These are phyloP conservation scores for Rhodotorula sp. DNA, from an alignment of 1,284 basidiomycete genomes.

Conservation along the genomic window DNA sequence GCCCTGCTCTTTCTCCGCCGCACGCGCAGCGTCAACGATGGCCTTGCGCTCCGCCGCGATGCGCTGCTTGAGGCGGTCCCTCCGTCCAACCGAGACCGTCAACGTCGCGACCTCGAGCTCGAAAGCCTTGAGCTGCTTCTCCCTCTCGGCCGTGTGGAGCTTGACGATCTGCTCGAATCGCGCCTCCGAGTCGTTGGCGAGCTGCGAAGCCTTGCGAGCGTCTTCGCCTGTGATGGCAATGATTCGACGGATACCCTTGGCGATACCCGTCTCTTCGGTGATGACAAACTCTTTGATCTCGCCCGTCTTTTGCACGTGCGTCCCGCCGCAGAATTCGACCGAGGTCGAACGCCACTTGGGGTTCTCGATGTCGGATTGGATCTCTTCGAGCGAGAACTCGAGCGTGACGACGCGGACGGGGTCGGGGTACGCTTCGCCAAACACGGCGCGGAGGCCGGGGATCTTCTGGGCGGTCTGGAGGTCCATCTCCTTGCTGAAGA, in stretches of 20 bases:
- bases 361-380: constrained; percentile 78
- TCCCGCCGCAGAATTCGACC: constrained; percentile 97
- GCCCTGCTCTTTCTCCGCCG: constrained; percentile 70
- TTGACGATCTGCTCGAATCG: constrained; percentile 67
- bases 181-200: constrained; percentile 65
- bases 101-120: constrained; percentile 80
- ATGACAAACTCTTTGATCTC: constrained; percentile 96
- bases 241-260: constrained; percentile 93
- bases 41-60: constrained; percentile 71
- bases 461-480: constrained; percentile 82
- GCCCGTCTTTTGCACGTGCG: constrained; percentile 93
- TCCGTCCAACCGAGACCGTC: constrained; percentile 82
- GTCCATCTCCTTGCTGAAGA: constrained; percentile 82
- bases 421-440: constrained; percentile 96
- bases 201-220: constrained; percentile 73
- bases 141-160: constrained; percentile 67
- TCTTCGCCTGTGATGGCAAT: constrained; percentile 93
- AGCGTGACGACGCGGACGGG: constrained; percentile 93
- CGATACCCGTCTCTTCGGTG: constrained; percentile 93
- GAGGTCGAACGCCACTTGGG: constrained; percentile 86
- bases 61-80: constrained; percentile 75
- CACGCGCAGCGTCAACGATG: constrained; percentile 82
- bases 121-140: constrained; percentile 77
- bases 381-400: constrained; percentile 82
- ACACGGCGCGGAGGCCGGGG: constrained; percentile 90